Conservation (phyloP, 257 asterid species). For the Petunia secreta region DNA sequence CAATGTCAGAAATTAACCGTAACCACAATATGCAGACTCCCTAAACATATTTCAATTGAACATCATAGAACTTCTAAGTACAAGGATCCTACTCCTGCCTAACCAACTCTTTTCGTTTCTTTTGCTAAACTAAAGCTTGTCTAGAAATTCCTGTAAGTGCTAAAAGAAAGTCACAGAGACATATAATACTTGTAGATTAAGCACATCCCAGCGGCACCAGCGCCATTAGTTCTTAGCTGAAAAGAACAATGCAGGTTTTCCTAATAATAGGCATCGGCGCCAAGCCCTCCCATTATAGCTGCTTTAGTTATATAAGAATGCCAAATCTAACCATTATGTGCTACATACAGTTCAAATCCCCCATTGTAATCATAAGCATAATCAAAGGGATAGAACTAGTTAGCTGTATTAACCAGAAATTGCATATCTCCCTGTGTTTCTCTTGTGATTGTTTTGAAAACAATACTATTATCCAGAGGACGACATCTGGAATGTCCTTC, state of each 20-base stretch:
- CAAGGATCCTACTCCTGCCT: background rate
- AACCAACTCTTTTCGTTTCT: background rate
- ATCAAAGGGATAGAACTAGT: background rate
- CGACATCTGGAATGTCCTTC: background rate
- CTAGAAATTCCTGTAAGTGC: background rate
- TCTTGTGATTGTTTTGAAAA: background rate
- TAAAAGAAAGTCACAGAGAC: conserved; percentile 1
- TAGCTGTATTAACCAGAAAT: background rate
- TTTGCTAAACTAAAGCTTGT: background rate
- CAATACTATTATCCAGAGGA: background rate
- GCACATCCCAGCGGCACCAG: background rate
- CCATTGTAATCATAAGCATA: background rate
- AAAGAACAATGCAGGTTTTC: background rate
- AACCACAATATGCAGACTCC: too few species aligned
- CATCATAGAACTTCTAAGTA: background rate
- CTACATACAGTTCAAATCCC: background rate
- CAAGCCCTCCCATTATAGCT: background rate
- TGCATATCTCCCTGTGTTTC: background rate
- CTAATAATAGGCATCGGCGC: background rate
- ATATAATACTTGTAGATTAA: background rate
- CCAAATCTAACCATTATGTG: background rate
- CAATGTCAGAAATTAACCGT: too few species aligned
- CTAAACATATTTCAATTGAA: background rate
- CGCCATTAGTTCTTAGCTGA: background rate
- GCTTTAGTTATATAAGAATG: conserved; percentile 9